phyloP scores from a whole-genome alignment of 768 basidiomycete species.

The Pulveroboletus frians region DNA sequence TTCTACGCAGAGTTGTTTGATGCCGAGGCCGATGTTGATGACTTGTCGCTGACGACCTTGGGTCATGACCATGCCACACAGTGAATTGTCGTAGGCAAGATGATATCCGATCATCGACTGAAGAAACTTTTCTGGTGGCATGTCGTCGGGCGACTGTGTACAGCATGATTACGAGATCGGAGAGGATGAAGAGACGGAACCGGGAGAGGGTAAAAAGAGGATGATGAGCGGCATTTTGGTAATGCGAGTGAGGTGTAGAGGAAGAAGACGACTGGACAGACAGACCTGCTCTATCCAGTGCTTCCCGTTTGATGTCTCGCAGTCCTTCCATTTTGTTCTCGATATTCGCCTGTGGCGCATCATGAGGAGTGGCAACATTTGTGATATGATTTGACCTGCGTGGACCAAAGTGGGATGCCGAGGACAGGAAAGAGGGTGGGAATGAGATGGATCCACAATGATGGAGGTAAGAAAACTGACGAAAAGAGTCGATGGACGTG shows the following conservation, averaged over 20 bases:
- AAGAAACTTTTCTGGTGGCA: slow-evolving; percentile 59
- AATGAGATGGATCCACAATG: background rate
- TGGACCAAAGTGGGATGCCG: background rate
- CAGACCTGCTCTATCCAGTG: slow-evolving; percentile 79
- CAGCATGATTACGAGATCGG: background rate
- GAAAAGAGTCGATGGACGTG: slow-evolving; percentile 56
- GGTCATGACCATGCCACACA: slow-evolving; percentile 83
- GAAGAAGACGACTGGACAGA: slow-evolving; percentile 1
- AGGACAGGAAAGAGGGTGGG: background rate
- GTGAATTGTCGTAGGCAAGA: slow-evolving; percentile 58
- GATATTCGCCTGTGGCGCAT: slow-evolving; percentile 81
- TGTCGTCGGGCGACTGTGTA: slow-evolving; percentile 48
- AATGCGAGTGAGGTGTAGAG: background rate
- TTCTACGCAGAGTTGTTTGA: slow-evolving; percentile 62
- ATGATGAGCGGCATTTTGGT: slow-evolving; percentile 1
- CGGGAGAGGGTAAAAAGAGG: background rate
- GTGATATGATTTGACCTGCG: slow-evolving; percentile 63
- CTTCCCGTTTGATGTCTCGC: slow-evolving; percentile 55
- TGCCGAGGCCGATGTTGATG: slow-evolving; percentile 76
- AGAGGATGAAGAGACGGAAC: background rate
- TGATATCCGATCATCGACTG: slow-evolving; percentile 80
- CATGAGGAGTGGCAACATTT: slow-evolving; percentile 77
- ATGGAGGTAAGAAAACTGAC: slow-evolving; percentile 38
- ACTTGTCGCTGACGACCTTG: slow-evolving; percentile 73
- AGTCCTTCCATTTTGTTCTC: slow-evolving; percentile 67